These are phyloP conservation scores for Pythium rhizo-oryzae DNA, from an alignment of 352 stramenopile genomes.

Conservation along the genomic window DNA sequence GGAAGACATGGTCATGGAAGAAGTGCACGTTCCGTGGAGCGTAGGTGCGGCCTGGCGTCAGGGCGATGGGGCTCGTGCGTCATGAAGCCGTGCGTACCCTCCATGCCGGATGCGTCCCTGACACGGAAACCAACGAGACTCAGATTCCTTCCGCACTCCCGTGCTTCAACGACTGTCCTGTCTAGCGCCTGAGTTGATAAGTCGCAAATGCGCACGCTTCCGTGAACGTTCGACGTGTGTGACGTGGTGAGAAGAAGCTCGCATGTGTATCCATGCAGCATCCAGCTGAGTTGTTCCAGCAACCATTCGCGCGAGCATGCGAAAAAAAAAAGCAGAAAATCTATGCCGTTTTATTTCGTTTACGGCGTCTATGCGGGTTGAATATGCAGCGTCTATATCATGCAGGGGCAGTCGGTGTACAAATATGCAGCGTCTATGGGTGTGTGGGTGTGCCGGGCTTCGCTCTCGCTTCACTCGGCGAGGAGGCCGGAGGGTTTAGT, in stretches of 20 bases:
- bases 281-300: too few species aligned
- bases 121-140: too few species aligned
- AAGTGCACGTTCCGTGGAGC: background rate
- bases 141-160: background rate
- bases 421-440: constrained; percentile 31
- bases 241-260: constrained; percentile 10
- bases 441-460: background rate
- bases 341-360: background rate
- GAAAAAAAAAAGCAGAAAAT: too few species aligned
- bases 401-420: constrained; percentile 20
- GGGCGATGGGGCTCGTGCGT: too few species aligned
- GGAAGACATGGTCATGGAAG: background rate
- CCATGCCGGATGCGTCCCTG: too few species aligned
- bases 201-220: constrained; percentile 3
- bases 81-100: too few species aligned
- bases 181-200: constrained; percentile 2
- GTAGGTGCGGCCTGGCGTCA: background rate
- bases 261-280: background rate
- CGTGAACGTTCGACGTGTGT: background rate
- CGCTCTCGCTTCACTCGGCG: background rate
- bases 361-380: constrained; percentile 11
- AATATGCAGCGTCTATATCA: constrained; percentile 31
- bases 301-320: too few species aligned
- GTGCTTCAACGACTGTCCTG: background rate
- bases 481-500: constrained; percentile 4